Conservation (phyloP, 257 asterid species). For the Misopates orontium region DNA sequence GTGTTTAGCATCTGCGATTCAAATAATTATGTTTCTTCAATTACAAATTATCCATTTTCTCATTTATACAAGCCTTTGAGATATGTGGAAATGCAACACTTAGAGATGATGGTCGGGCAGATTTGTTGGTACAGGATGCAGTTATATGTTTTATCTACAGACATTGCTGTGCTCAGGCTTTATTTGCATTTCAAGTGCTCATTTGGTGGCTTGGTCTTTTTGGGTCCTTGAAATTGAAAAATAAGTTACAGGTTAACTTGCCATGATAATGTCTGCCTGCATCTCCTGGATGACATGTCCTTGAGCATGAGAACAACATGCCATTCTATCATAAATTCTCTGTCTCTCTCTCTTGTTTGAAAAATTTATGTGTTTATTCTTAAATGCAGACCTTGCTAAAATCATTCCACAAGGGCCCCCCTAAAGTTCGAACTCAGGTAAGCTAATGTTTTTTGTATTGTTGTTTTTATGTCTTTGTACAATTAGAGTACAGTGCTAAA, state of each 20-base stretch:
- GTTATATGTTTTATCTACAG: slow-evolving; percentile 18
- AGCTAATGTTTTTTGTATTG: slow-evolving; percentile 25
- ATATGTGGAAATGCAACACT: slow-evolving; percentile 18
- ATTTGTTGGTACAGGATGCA: slow-evolving; percentile 12
- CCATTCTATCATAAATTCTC: slow-evolving; percentile 6
- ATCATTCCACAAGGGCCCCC: slow-evolving; percentile 89
- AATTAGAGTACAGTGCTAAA: slow-evolving; percentile 41
- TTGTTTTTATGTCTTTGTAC: slow-evolving; percentile 23
- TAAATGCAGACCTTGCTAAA: slow-evolving; percentile 81
- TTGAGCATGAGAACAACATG: slow-evolving; percentile 19
- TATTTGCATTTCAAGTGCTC: slow-evolving; percentile 18
- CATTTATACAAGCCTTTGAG: slow-evolving; percentile 6
- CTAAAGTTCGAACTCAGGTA: slow-evolving; percentile 98
- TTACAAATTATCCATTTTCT: background rate
- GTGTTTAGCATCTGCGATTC: too few species aligned
- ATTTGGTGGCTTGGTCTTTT: slow-evolving; percentile 14
- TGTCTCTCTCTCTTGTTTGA: slow-evolving; percentile 21
- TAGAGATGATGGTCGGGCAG: slow-evolving; percentile 16
- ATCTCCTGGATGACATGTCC: slow-evolving; percentile 14
- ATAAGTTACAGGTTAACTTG: background rate
- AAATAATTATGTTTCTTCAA: background rate
- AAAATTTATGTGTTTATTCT: slow-evolving; percentile 22
- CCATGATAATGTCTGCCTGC: slow-evolving; percentile 8
- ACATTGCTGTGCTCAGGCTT: slow-evolving; percentile 22
- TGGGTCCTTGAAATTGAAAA: slow-evolving; percentile 16